phyloP scores from a whole-genome alignment of 495 filamentous ascomycete genomes.

The Neurospora tetraspora region DNA sequence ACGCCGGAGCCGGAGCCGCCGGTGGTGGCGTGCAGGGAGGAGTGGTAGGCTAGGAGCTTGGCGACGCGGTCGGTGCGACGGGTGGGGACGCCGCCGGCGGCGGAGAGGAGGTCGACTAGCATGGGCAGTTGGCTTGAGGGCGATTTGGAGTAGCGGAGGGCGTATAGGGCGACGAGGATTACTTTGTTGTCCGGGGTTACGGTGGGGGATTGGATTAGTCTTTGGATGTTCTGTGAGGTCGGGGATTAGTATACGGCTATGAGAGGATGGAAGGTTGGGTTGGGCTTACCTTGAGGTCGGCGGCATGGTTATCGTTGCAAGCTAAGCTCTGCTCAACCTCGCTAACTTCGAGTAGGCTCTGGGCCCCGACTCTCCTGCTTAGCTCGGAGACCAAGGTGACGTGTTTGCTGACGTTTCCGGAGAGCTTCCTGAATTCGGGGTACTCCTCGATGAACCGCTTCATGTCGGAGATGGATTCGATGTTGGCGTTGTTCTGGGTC shows the following conservation, averaged over 20 bases:
- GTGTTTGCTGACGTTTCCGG: constrained; percentile 96
- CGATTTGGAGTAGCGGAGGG: constrained; percentile 80
- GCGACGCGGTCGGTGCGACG: constrained; percentile 62
- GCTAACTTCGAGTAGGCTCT: constrained; percentile 83
- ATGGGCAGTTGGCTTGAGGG: constrained; percentile 69
- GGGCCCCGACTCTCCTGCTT: constrained; percentile 71
- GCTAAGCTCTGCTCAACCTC: constrained; percentile 95
- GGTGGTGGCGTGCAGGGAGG: constrained; percentile 65
- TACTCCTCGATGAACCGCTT: constrained; percentile 99
- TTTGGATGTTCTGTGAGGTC: constrained; percentile 61
- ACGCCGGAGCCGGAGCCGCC: constrained; percentile 27
- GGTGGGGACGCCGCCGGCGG: constrained; percentile 62
- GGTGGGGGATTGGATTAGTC: constrained; percentile 62
- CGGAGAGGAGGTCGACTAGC: constrained; percentile 74
- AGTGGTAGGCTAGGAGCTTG: constrained; percentile 72
- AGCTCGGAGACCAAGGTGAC: constrained; percentile 92
- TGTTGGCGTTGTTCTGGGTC: constrained; percentile 83
- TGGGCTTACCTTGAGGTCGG: constrained; percentile 66
- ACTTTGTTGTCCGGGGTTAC: constrained; percentile 74
- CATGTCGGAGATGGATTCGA: constrained; percentile 96
- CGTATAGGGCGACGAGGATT: constrained; percentile 81
- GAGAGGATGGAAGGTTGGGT: not conserved
- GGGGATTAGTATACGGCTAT: not conserved
- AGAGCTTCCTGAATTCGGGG: constrained; percentile 91
- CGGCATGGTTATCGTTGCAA: constrained; percentile 87